phyloP scores from a whole-genome alignment of 805 yeast species.

The Candida broadrunensis region DNA sequence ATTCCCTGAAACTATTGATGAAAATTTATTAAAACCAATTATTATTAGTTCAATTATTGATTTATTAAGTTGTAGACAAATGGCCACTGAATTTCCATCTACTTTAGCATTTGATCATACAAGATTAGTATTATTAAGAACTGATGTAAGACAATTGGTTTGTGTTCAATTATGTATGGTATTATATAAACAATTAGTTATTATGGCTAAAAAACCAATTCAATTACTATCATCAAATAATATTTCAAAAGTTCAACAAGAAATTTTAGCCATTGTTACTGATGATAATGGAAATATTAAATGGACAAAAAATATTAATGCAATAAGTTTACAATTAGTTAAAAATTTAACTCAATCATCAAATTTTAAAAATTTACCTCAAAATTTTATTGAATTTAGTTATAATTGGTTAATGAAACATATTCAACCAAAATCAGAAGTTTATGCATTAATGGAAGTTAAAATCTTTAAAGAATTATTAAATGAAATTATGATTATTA shows the following conservation, averaged over 20 bases:
- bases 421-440: slow-evolving; percentile 77
- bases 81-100: slow-evolving; percentile 80
- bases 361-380: slow-evolving; percentile 19
- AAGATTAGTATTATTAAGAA: slow-evolving; percentile 70
- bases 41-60: slow-evolving; percentile 55
- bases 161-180: slow-evolving; percentile 74
- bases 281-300: slow-evolving; percentile 85
- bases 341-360: slow-evolving; percentile 30
- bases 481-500: slow-evolving; percentile 8
- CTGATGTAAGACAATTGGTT: slow-evolving; percentile 82
- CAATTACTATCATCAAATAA: slow-evolving; percentile 30
- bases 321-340: slow-evolving; percentile 67
- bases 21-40: slow-evolving; percentile 27
- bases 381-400: slow-evolving; percentile 53
- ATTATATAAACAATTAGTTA: slow-evolving; percentile 65
- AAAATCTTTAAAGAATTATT: slow-evolving; percentile 54
- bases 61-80: slow-evolving; percentile 71
- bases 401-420: slow-evolving; percentile 81
- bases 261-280: slow-evolving; percentile 73
- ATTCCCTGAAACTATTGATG: slow-evolving; percentile 5
- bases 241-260: slow-evolving; percentile 55
- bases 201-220: slow-evolving; percentile 13
- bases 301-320: slow-evolving; percentile 81
- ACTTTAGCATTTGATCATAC: slow-evolving; percentile 83
- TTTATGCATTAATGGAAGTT: slow-evolving; percentile 72